These are phyloP conservation scores for Eucalyptus sp. DNA, from an alignment of 345 rosid genomes.

Conservation along the genomic window DNA sequence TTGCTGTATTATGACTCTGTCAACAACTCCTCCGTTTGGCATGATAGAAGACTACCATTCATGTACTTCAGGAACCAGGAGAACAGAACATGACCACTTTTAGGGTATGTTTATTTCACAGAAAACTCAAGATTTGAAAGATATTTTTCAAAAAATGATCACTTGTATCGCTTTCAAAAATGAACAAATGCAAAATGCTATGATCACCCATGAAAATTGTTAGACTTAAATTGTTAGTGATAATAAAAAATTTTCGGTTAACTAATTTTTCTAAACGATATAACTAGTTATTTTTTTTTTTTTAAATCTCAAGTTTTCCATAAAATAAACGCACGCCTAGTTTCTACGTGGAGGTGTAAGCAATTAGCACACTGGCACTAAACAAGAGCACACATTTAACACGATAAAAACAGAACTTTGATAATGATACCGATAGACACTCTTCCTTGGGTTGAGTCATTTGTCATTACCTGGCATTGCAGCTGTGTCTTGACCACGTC, in stretches of 20 bases:
- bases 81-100: neutral
- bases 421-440: neutral
- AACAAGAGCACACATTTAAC: neutral
- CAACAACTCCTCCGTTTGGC: neutral
- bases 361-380: neutral
- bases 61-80: neutral
- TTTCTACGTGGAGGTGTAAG: neutral
- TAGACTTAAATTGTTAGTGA: too few relatives aligned
- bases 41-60: neutral
- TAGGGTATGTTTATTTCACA: neutral
- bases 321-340: neutral
- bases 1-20: neutral
- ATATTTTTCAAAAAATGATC: accelerated
- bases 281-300: too few relatives aligned
- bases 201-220: neutral
- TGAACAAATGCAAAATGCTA: too few relatives aligned
- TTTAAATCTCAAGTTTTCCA: too few relatives aligned
- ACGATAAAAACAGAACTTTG: neutral
- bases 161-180: accelerated
- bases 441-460: neutral
- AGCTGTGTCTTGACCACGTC: constrained; percentile 95
- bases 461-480: constrained; percentile 83
- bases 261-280: neutral
- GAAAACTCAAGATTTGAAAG: too few relatives aligned
- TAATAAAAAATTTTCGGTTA: accelerated